Base-by-base conservation (phyloP, 1,139 yeast species). In the Saccharomycopsis phalli region DNA sequence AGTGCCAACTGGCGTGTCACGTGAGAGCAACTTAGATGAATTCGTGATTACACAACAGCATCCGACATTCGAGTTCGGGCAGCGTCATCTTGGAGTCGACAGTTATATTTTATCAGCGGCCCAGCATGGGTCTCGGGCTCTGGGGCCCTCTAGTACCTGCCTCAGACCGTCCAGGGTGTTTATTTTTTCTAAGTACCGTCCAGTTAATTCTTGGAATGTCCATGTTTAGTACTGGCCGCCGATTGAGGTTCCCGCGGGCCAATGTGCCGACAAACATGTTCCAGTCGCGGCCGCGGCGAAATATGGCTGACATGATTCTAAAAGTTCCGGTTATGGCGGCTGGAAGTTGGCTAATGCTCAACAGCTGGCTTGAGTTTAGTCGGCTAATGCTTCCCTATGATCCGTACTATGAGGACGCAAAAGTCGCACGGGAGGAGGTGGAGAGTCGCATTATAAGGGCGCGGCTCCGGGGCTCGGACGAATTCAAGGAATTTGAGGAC, bases 91-190 rank as follows among this genome's bases (percentile, higher is more conserved):
- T n/a, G n/a, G n/a, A n/a, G n/a, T n/a, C n/a, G n/a, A n/a, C n/a
- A n/a, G 5, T 26, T 26, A 5, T 10, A 14, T n/a, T 30, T 14
- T 30, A 30, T 16, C 20, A 17, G 13, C 6, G 33, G 22, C 83
- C 82, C 6, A 71, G 73, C 45, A 56, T 76, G 18, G 83, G 82
- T 1, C 60, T 76, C 35, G 60, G 60, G 48, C 53, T 74, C 31
- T 73, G 79, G 75, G 80, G 81, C 1, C 81, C 82, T 1, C 53
- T 76, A 31, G 77, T 74, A 1, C 83, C 83, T 2, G 77, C 81
- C 0, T 64, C 80, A 2, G 82, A 76, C 48, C 71, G 73, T 51
- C 52, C 60, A 22, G 59, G 65, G 4, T 81, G 77, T 0, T 53
- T 76, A 2, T 67, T 64, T 52, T 49, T 68, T 1, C 53, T 74